Base-by-base conservation (phyloP, 257 asterid species). In the Lycium barbarum region DNA sequence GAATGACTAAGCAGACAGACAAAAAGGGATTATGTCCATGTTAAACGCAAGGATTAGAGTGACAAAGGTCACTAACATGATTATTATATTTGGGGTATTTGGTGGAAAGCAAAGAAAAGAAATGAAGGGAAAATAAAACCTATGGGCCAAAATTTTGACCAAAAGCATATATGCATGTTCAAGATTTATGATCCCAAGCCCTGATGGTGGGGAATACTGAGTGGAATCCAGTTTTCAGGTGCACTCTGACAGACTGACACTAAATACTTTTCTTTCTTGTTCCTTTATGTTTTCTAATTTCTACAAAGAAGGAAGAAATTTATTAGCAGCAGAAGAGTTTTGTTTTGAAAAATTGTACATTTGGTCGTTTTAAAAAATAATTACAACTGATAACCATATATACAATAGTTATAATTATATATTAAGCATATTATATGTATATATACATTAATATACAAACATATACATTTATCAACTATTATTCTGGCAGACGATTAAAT, bases 141-240 rank as follows among this genome's bases (percentile, higher is more conserved):
- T 12, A 73, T 47, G 59, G 59, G 59, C n/a, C n/a, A 73, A 73
- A 36, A 67, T 67, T 15, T 68, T 68, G 22, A 68, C 53, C 45
- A 40, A 17, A 26, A 74, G 10, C 59, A 49, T 26, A 49, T 47
- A 73, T 73, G 59, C 59, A 20, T 11, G 61, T 47, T 47, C 59
- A 47, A 74, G 45, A 74, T 49, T 74, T 49, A 74, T 74, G 61
- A 74, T 49, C 59, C n/a, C 38, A 38, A 43, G 76, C 53, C 3
- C 3, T 70, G 53, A 38, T 70, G 47, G 33, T 38, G 78, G 78
- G 33, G 26, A 38, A 70, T 38, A 38, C 3, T 70, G 2, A 38
- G 53, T 70, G 62, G 81, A 74, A 47, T 49, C 62, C 11, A 74
- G 61, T 20, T 73, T 73, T 13, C 51, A 73, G 3, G 45, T 6